Conservation (phyloP, 1,139 yeast genomes). For the Candida sp. region DNA sequence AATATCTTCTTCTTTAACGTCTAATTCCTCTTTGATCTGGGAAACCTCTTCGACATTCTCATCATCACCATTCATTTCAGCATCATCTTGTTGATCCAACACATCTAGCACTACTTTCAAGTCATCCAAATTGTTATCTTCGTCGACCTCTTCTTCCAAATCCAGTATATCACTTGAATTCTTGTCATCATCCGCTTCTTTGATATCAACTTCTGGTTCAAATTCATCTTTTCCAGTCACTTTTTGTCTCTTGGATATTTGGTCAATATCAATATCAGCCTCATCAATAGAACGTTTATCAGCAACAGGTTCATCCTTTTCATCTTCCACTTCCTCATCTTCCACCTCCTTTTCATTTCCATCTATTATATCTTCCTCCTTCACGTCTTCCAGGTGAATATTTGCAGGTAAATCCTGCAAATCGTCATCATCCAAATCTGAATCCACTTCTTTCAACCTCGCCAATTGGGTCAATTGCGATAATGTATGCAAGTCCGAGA, state of each 20-base stretch:
- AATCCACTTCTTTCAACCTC: slow-evolving; percentile 36
- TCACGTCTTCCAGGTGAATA: slow-evolving; percentile 2
- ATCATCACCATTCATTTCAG: slow-evolving; percentile 17
- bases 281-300: not conserved
- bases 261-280: not conserved
- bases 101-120: slow-evolving; percentile 13
- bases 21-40: slow-evolving; percentile 7
- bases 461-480: slow-evolving; percentile 41
- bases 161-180: slow-evolving; percentile 9
- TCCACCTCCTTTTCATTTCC: slow-evolving; percentile 1
- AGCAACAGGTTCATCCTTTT: not conserved
- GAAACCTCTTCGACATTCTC: slow-evolving; percentile 19
- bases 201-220: slow-evolving; percentile 3
- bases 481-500: slow-evolving; percentile 37
- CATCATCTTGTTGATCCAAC: slow-evolving; percentile 14
- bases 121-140: slow-evolving; percentile 7
- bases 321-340: slow-evolving; percentile 1
- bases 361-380: slow-evolving; percentile 1
- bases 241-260: not conserved
- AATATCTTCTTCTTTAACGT: slow-evolving; percentile 8
- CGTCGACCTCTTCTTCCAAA: slow-evolving; percentile 5
- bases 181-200: slow-evolving; percentile 9
- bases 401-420: slow-evolving; percentile 2
- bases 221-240: slow-evolving; percentile 1
- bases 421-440: slow-evolving; percentile 21